A percentile compares a stretch with the other conserved stretches of the same genome.
These are phyloP conservation scores for Chlamydomonas sphaeroides DNA, from an alignment of 139 green algal genomes.

Conservation along the genomic window DNA sequence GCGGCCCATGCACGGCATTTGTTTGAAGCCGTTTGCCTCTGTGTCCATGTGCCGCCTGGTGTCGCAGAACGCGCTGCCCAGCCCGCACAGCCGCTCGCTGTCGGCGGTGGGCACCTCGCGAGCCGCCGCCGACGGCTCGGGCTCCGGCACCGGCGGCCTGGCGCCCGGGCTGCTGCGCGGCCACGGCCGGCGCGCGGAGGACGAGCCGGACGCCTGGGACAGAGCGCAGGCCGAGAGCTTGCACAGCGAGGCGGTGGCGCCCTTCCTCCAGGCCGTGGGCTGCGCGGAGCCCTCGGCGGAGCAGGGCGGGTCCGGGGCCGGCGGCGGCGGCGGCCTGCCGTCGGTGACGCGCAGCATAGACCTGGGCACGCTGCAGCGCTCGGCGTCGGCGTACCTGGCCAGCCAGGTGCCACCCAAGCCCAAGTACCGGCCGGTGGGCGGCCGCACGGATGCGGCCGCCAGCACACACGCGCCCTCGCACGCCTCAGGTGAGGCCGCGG, in stretches of 20 bases:
- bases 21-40: no score
- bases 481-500: no score
- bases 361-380: not conserved
- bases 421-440: no score
- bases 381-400: not conserved
- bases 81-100: constrained; percentile 2
- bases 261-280: constrained; percentile 25
- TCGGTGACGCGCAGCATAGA: not conserved
- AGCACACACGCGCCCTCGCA: not conserved
- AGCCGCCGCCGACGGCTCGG: not conserved
- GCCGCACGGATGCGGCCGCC: not conserved
- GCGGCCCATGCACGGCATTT: no score
- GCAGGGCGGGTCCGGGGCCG: not conserved
- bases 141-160: no score
- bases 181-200: not conserved
- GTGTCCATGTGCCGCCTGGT: no score
- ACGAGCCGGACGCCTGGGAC: no score
- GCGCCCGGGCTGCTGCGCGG: no score
- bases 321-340: not conserved
- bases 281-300: not conserved
- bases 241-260: not conserved
- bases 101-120: not conserved
- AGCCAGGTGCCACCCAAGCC: no score
- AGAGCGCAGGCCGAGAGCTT: no score
- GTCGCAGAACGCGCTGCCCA: not conserved